Base-by-base conservation (phyloP, 2,329 filamentous ascomycete genomes). In the Diaporthe citrichinensis region DNA sequence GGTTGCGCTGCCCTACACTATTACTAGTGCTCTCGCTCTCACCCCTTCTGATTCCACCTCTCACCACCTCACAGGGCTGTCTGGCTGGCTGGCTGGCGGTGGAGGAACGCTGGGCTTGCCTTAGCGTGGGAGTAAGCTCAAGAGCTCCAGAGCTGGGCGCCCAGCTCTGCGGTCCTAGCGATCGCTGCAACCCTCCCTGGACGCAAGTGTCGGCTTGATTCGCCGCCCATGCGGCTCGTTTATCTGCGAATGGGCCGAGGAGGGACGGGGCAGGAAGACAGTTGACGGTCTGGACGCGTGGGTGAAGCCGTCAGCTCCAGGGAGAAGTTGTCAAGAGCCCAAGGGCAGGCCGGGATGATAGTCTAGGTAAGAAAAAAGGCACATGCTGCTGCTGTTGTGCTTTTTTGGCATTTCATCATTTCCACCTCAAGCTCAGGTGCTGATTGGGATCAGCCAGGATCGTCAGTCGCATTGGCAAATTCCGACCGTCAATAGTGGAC, bases 401-500 rank as follows among this genome's bases (percentile, higher is more conserved):
- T 49, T 49, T 51, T 65, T 51, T 41, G 59, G 58, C 49, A 65
- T 73, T 61, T 65, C 58, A 73, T 73, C 58, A 44, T 73, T 53
- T 34, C 71, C 58, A 49, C 53, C 65, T 55, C 41, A 57, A 57
- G 34, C 25, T 7, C 23, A 25, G 71, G 17, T 39, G 31, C 10
- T 65, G 58, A 73, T 73, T 55, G 20, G 71, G 71, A 73, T 73
- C 71, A 41, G 58, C 71, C 46, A 23, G 49, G 71, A 73, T 73
- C 71, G 71, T 36, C 71, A 17, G 49, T 34, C 49, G 71, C 28
- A 25, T 65, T 53, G 71, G 58, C 71, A 73, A 65, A 34, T 53
- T 44, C 65, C 65, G 71, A 31, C 49, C 65, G 71, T 31, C 58
- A 57, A 44, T 53, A 49, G 34, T 49, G 71, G 53, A 55, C 53